phyloP scores from a whole-genome alignment of 306 rosid species.

The barrel medic (Medicago truncatula) region MtrunA17r5.0-ANR NC_053048.1:45024501-45025000 shows the following conservation, averaged over 20 bases:
- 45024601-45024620: slow-evolving; percentile 96
- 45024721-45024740: slow-evolving; percentile 90
- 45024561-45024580: slow-evolving; percentile 81
- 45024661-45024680: no score
- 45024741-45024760: slow-evolving; percentile 57
- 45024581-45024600: slow-evolving; percentile 90
- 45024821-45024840: slow-evolving; percentile 74
- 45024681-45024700: no score
- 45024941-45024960: no score
- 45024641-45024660: background rate
- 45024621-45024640: background rate
- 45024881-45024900: slow-evolving; percentile 54
- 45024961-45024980: no score
- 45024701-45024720: background rate
- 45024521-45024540: no score
- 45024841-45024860: slow-evolving; percentile 44
- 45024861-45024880: slow-evolving; percentile 53
- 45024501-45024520: no score
- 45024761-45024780: slow-evolving; percentile 84
- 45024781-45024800: slow-evolving; percentile 78
- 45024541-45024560: slow-evolving; percentile 82
- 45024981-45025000: no score
- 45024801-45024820: slow-evolving; percentile 81
- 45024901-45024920: background rate
- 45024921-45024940: no score